A percentile compares a stretch with the other conserved stretches of the same genome.
phyloP scores from a whole-genome alignment of 2,329 filamentous ascomycete genomes.

The Beauveria rudraprayagi region DNA sequence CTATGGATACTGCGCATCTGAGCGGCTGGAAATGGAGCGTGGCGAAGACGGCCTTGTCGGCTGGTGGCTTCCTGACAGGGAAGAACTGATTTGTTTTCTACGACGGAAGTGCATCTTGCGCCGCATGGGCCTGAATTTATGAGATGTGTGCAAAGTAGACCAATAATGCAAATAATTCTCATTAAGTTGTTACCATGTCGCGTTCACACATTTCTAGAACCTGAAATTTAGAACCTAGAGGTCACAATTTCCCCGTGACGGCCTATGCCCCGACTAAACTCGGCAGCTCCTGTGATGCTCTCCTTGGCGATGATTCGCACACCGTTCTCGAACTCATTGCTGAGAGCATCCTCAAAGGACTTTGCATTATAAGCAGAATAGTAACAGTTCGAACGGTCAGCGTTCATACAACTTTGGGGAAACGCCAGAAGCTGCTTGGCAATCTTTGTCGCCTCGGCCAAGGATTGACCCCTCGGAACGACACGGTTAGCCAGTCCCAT shows the following conservation, averaged over 20 bases:
- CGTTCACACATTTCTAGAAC: neutral
- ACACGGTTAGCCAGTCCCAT: conserved; percentile 47
- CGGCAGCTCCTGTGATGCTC: conserved; percentile 23
- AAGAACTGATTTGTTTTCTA: neutral
- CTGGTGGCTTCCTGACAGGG: neutral
- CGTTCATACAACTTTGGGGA: conserved; percentile 43
- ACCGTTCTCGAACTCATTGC: conserved; percentile 37
- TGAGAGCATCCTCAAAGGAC: conserved; percentile 42
- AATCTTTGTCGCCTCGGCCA: conserved; percentile 39
- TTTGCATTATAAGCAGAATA: conserved; percentile 41
- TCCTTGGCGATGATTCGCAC: conserved; percentile 32
- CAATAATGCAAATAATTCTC: neutral
- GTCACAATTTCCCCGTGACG: neutral
- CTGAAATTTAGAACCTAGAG: neutral
- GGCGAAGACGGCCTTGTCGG: conserved; percentile 7
- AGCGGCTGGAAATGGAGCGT: conserved; percentile 12
- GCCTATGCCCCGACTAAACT: conserved; percentile 2
- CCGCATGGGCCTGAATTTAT: neutral
- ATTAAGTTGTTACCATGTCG: neutral
- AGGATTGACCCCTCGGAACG: conserved; percentile 39
- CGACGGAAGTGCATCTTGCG: neutral
- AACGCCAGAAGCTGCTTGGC: conserved; percentile 39
- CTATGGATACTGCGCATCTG: conserved; percentile 10
- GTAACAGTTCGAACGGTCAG: conserved; percentile 39
- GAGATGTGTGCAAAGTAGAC: neutral